phyloP scores from a whole-genome alignment of 2,329 filamentous ascomycete species.

The Cordyceps farinosa region DNA sequence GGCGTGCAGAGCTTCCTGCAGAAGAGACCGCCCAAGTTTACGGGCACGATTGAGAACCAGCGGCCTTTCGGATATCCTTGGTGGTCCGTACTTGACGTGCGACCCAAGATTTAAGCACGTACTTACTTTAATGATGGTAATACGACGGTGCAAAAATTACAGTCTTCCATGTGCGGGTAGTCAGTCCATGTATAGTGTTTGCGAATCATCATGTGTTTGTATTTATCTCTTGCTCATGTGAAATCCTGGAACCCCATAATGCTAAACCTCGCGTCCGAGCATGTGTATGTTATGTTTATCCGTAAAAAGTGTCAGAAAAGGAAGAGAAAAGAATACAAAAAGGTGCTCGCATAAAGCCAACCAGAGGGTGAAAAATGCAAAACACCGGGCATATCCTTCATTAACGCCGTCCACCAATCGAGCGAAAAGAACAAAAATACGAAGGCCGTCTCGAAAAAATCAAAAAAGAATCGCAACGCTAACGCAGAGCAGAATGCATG shows the following conservation, averaged over 20 bases:
- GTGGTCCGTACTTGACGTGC: conserved; percentile 53
- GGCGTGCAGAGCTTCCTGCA: conserved; percentile 66
- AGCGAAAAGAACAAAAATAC: neutral
- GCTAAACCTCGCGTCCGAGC: neutral
- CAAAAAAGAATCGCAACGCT: conserved; percentile 14
- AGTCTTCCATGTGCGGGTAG: neutral
- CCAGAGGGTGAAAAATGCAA: neutral
- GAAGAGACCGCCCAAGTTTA: conserved; percentile 62
- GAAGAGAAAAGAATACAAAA: neutral
- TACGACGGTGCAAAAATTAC: neutral
- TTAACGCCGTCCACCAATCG: conserved; percentile 6
- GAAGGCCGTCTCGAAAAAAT: neutral
- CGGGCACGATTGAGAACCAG: conserved; percentile 57
- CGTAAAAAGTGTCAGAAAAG: neutral
- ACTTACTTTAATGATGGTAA: neutral
- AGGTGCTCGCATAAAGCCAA: neutral
- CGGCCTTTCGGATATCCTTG: conserved; percentile 61
- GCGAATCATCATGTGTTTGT: conserved; percentile 5
- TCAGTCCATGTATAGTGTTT: neutral
- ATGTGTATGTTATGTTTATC: neutral
- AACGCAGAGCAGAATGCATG: conserved; percentile 8
- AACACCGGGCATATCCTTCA: conserved; percentile 10
- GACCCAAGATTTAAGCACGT: conserved; percentile 24
- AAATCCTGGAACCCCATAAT: conserved; percentile 10
- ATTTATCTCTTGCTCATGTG: conserved; percentile 1